Conservation (phyloP, 306 rosid species). For the Castanospermum australe region DNA sequence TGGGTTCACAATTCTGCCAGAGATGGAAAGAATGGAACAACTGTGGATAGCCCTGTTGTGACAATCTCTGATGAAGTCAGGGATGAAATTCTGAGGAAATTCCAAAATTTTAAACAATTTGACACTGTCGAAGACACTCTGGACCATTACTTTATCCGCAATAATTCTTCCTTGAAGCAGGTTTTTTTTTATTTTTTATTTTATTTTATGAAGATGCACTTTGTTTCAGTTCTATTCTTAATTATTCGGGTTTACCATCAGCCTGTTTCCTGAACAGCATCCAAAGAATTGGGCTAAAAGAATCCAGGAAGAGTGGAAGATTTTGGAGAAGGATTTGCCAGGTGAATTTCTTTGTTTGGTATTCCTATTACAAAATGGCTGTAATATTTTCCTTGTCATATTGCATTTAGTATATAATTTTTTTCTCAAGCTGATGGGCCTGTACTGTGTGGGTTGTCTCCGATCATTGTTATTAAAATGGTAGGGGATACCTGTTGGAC, state of each 20-base stretch:
- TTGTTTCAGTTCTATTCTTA: constrained; percentile 3
- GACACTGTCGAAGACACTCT: constrained; percentile 72
- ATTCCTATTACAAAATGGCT: constrained; percentile 7
- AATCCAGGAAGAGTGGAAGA: constrained; percentile 88
- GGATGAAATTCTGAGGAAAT: constrained; percentile 56
- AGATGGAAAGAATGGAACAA: constrained; percentile 21
- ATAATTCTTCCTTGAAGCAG: constrained; percentile 39
- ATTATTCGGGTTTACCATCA: not conserved
- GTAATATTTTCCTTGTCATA: constrained; percentile 5
- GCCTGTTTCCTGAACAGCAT: constrained; percentile 48
- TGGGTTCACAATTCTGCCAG: constrained; percentile 37
- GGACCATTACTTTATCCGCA: constrained; percentile 51
- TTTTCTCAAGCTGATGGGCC: not conserved
- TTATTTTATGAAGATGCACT: not conserved
- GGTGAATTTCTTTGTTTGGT: constrained; percentile 45
- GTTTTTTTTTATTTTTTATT: constrained; percentile 19
- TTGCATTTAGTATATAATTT: not conserved
- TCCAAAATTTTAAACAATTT: constrained; percentile 65
- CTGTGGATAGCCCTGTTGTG: constrained; percentile 24
- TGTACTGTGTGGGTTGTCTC: not conserved
- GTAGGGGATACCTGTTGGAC: not conserved
- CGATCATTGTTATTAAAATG: not conserved
- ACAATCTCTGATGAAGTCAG: constrained; percentile 32
- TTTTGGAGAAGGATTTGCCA: constrained; percentile 74
- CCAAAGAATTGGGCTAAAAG: constrained; percentile 65